These are phyloP conservation scores for Seiridium cupressi DNA, from an alignment of 2,329 filamentous ascomycete genomes.

Conservation along the genomic window DNA sequence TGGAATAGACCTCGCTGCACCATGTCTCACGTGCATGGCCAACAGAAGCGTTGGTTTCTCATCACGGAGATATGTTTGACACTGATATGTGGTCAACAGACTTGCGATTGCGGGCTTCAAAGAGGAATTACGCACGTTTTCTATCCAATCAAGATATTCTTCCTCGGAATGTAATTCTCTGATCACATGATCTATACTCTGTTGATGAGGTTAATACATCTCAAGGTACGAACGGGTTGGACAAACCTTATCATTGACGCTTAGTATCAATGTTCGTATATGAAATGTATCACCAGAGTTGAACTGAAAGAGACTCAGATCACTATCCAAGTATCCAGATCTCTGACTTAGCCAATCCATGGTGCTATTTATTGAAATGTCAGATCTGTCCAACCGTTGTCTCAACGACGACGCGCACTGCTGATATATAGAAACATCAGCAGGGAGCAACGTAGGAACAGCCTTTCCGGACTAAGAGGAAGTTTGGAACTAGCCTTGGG, in stretches of 20 bases:
- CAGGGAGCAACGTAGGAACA: background rate
- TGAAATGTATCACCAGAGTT: background rate
- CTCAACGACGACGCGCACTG: background rate
- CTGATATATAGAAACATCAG: background rate
- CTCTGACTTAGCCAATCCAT: background rate
- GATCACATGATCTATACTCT: background rate
- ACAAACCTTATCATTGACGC: background rate
- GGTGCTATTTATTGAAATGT: background rate
- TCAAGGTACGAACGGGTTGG: background rate
- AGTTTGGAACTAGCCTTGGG: background rate
- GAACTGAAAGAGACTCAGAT: background rate
- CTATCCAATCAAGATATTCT: background rate
- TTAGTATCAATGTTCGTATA: background rate
- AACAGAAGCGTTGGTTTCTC: constrained; percentile 7
- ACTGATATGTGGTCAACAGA: background rate
- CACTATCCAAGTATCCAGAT: background rate
- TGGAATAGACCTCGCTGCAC: constrained; percentile 10
- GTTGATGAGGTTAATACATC: background rate
- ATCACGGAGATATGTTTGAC: background rate
- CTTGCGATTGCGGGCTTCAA: background rate
- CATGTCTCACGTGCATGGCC: constrained; percentile 14
- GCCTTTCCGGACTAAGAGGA: background rate
- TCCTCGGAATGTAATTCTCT: background rate
- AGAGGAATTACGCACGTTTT: background rate
- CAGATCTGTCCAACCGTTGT: background rate